Base-by-base conservation (phyloP, 164 flowering plant genomes). In the Vitis rotundifolia region DNA sequence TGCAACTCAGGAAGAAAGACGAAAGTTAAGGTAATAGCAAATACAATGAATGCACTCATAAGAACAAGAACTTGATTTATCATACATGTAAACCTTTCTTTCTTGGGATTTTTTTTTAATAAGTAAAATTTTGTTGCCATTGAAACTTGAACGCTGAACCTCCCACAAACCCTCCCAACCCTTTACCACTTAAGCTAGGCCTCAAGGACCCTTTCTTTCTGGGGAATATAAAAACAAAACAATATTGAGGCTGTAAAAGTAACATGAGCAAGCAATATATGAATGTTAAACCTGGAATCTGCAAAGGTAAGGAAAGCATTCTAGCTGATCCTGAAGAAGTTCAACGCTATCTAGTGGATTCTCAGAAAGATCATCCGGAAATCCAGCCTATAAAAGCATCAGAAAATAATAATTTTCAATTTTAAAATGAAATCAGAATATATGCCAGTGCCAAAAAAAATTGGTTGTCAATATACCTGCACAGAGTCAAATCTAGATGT, bases 291-390 rank as follows among this genome's bases (percentile, higher is more conserved):
- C 97, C 97, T 92, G 98, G 71, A 92, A 94, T 83, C 91, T 81
- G 77, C 99, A 94, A 29, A 94, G 92, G 80, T 82, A 76, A 55
- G 99, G 99, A 79, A 92, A 89, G 72, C 89, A 86, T 71, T 94
- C 99, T 22, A 94, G 88, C 76, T 94, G 97, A 76, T 94, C 97
- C 81, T 94, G 99, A 73, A 94, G 97, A 68, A 92, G 91, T 66
- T 94, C 99, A 71, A 88, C 97, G 80, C 89, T 94, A 81, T 94
- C 99, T 26, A 94, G 72, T 8, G 97, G 98, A 71, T 92, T 84
- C 72, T 94, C 99, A 29, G 97, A 88, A 58, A 86, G 84, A 75
- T 92, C 99, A 77, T 92, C 97, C 0, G 92, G 80, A 59, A 81
- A 81, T 57, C 84, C 92, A 83, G 93, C 90, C 99, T 94, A 73